Evolutionary conservation across 805 yeast species (phyloP).

Genomic region (Kluyveromyces dobzhanskii): DNA sequence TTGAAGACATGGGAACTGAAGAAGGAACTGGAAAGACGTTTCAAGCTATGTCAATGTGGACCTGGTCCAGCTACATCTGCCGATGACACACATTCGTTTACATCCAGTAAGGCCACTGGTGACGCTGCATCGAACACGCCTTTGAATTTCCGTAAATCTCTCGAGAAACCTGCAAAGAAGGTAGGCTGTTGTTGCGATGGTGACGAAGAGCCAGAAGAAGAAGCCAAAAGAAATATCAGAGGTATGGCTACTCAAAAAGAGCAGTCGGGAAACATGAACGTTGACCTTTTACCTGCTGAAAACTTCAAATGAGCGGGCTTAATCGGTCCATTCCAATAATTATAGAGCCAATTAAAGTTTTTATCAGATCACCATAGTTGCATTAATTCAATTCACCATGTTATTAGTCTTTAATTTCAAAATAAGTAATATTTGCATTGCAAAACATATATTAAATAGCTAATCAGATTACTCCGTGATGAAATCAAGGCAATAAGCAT

Average conservation of each 20-base stretch:
- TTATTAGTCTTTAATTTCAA: no score
- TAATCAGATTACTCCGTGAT: no score
- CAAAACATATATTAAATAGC: no score
- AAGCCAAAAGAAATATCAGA: constrained; percentile 18
- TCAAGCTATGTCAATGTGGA: constrained; percentile 13
- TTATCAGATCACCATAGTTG: no score
- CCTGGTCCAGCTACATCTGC: constrained; percentile 19
- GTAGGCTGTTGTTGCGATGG: constrained; percentile 9
- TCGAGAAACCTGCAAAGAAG: constrained; percentile 3
- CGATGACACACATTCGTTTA: background rate
- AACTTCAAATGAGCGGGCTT: constrained; percentile 9
- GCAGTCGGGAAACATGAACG: constrained; percentile 27
- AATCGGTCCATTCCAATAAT: no score
- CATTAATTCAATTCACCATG: no score
- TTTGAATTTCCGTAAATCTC: background rate
- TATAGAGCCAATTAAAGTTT: no score
- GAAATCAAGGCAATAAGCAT: no score
- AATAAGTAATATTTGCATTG: no score
- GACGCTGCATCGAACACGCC: background rate
- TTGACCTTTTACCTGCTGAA: constrained; percentile 24
- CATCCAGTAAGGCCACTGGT: background rate
- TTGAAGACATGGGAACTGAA: constrained; percentile 27
- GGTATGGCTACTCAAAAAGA: constrained; percentile 22
- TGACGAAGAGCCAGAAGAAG: constrained; percentile 13
- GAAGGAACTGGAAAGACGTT: constrained; percentile 19